phyloP scores from a whole-genome alignment of 2,329 filamentous ascomycete genomes.

The Neofusicoccum sp. region DNA sequence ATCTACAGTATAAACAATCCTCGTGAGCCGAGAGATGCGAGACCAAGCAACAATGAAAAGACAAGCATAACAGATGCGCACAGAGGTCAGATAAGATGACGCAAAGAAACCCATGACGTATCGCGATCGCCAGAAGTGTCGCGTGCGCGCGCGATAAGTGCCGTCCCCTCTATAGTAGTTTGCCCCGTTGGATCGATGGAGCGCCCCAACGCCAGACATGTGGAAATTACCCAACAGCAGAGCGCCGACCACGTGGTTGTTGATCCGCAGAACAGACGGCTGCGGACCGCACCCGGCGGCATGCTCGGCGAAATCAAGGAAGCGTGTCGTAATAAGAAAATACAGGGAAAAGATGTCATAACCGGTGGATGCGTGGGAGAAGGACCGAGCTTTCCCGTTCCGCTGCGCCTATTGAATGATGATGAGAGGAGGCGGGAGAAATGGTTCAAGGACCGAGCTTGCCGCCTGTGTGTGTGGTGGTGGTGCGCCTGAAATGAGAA shows the following conservation, averaged over 20 bases:
- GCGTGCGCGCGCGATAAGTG: neutral
- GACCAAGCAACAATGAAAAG: neutral
- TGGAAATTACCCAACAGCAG: neutral
- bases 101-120: neutral
- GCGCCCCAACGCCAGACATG: conserved; percentile 5
- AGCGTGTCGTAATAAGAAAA: conserved; percentile 6
- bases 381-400: conserved; percentile 1
- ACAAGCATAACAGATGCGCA: neutral
- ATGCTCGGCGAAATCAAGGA: neutral
- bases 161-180: neutral
- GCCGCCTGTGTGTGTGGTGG: neutral
- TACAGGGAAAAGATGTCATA: conserved; percentile 1
- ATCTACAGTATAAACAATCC: neutral
- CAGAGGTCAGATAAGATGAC: neutral
- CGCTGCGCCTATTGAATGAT: neutral
- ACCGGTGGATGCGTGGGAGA: neutral
- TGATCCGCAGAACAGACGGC: neutral
- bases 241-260: neutral
- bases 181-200: neutral
- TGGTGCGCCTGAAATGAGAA: conserved; percentile 6
- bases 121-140: neutral
- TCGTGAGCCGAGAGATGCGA: neutral
- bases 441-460: neutral
- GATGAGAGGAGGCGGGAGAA: neutral
- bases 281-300: neutral